Conservation (phyloP, 768 basidiomycete species). For the Dentipellis fragilis region DNA sequence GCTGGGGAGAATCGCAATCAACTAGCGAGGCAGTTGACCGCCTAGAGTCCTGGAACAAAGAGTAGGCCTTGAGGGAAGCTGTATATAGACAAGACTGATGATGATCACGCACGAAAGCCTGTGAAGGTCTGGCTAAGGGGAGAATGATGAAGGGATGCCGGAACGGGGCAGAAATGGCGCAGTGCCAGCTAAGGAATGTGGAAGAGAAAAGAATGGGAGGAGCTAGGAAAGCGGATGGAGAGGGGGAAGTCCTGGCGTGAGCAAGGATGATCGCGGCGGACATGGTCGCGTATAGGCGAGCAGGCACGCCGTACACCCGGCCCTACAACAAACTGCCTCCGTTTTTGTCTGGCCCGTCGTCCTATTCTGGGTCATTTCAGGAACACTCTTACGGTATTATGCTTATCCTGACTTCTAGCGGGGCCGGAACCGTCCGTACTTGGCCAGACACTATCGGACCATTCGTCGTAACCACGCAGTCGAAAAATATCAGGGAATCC, state of each 20-base stretch:
- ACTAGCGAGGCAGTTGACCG: not conserved
- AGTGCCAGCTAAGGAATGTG: not conserved
- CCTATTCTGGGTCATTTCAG: too few relatives aligned
- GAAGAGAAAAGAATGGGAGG: not conserved
- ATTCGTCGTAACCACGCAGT: not conserved
- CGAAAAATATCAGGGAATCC: not conserved
- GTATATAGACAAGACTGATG: not conserved
- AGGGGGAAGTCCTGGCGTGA: too few relatives aligned
- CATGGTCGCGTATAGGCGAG: too few relatives aligned
- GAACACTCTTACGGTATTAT: not conserved
- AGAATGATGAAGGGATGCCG: not conserved
- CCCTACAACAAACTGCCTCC: too few relatives aligned
- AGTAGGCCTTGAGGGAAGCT: not conserved
- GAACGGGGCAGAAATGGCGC: not conserved
- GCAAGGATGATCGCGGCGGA: too few relatives aligned
- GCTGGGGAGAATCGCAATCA: not conserved
- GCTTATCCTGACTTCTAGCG: not conserved
- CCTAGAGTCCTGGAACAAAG: not conserved
- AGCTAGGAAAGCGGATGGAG: not conserved
- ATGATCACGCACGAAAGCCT: slow-evolving; percentile 1
- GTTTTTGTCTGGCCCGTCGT: too few relatives aligned
- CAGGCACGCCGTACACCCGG: too few relatives aligned
- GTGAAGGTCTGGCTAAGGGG: not conserved
- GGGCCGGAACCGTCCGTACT: not conserved
- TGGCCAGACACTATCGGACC: too few relatives aligned